Evolutionary conservation across 1,284 basidiomycete species (phyloP).

Genomic region (Omphalotus olearius): DNA sequence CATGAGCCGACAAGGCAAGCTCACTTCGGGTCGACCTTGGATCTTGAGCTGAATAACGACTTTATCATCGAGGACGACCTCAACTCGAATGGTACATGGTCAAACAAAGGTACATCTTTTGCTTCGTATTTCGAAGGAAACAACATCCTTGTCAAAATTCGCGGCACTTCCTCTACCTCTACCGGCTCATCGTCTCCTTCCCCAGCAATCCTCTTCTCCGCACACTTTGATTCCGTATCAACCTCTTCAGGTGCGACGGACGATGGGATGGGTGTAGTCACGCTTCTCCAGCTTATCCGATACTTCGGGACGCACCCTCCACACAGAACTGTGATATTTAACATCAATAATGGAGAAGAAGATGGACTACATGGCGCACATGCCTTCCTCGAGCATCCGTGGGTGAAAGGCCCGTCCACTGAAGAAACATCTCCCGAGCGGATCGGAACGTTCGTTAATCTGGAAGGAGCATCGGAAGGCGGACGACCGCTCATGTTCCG

Average conservation of each 20-base stretch:
- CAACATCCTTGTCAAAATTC: conserved; percentile 68
- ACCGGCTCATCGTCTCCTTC: not conserved
- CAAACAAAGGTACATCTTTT: conserved; percentile 20
- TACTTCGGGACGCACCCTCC: conserved; percentile 53
- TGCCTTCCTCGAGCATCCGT: conserved; percentile 64
- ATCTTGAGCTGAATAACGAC: not conserved
- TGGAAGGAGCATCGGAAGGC: conserved; percentile 77
- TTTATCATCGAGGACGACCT: conserved; percentile 45
- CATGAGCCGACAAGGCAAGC: no score
- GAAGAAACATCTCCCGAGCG: conserved; percentile 38
- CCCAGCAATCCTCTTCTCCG: conserved; percentile 67
- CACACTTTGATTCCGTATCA: conserved; percentile 78
- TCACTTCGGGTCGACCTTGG: no score
- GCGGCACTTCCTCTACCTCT: conserved; percentile 42
- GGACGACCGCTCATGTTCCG: conserved; percentile 70
- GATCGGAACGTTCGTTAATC: conserved; percentile 57
- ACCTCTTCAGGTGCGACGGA: conserved; percentile 74
- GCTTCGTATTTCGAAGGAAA: conserved; percentile 66
- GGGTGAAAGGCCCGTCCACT: conserved; percentile 28
- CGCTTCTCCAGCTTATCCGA: conserved; percentile 60
- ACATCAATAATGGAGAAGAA: conserved; percentile 82
- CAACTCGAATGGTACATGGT: conserved; percentile 55
- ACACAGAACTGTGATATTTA: conserved; percentile 64
- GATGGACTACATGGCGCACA: conserved; percentile 65
- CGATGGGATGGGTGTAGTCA: conserved; percentile 70